These are phyloP conservation scores for Ceratobasidium sp. DNA, from an alignment of 1,284 basidiomycete species.

Conservation along the genomic window DNA sequence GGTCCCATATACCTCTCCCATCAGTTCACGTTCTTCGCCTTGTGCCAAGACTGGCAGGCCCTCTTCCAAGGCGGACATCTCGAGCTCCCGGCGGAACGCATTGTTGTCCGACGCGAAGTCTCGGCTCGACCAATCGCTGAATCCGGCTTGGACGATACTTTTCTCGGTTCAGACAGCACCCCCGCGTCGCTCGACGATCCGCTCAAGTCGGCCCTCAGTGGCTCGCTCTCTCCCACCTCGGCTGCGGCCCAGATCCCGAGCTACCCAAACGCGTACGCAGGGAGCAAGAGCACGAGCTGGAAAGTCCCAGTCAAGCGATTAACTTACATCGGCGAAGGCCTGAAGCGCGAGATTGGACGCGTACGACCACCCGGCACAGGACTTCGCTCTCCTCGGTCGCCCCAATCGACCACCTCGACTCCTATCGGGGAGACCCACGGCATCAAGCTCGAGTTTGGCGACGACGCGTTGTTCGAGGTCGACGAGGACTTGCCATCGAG, in stretches of 20 bases:
- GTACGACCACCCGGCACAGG: too few relatives aligned
- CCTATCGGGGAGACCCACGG: constrained; percentile 13
- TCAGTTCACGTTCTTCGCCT: constrained; percentile 77
- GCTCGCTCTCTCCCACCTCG: constrained; percentile 62
- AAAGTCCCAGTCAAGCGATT: constrained; percentile 47
- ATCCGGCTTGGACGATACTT: constrained; percentile 52
- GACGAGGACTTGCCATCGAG: constrained; percentile 18
- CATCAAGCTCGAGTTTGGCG: constrained; percentile 48
- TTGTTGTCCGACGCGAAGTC: constrained; percentile 58
- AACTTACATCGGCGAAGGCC: constrained; percentile 39
- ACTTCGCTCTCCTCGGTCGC: constrained; percentile 44
- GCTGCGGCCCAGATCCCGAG: constrained; percentile 66
- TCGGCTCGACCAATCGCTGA: constrained; percentile 24
- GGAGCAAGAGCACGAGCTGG: constrained; percentile 42
- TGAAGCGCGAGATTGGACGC: too few relatives aligned
- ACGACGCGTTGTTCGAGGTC: constrained; percentile 47
- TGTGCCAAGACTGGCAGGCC: constrained; percentile 76
- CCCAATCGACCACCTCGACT: constrained; percentile 10
- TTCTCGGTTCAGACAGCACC: constrained; percentile 54
- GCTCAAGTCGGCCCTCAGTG: constrained; percentile 72
- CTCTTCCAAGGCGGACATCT: constrained; percentile 72
- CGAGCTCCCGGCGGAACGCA: constrained; percentile 63
- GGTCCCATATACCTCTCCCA: constrained; percentile 78
- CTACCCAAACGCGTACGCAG: constrained; percentile 69
- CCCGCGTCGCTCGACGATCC: constrained; percentile 75